These are phyloP conservation scores for Plasmodium berghei DNA, from an alignment of 169 alveolate genomes.

Conservation along the genomic window DNA sequence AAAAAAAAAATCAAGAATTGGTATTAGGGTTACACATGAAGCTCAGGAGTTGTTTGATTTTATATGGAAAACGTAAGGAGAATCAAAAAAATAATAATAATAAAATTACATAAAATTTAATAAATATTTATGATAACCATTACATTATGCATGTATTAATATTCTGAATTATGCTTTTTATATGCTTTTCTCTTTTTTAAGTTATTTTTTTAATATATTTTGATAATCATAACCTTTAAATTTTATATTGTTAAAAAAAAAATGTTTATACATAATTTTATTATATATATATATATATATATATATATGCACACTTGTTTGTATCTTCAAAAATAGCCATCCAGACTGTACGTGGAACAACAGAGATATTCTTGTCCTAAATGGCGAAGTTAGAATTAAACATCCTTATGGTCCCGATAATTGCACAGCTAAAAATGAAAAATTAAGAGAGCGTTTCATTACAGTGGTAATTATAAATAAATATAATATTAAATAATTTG, in stretches of 20 bases:
- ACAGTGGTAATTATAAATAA: conserved; percentile 39
- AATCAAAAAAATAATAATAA: conserved; percentile 1
- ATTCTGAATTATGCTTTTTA: neutral
- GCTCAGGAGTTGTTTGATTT: conserved; percentile 73
- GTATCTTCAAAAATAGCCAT: neutral
- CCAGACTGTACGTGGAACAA: conserved; percentile 70
- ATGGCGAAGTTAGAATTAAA: conserved; percentile 65
- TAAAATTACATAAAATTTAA: neutral
- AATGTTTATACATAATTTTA: no score
- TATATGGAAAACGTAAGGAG: conserved; percentile 76
- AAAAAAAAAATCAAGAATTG: conserved; percentile 36
- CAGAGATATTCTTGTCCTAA: conserved; percentile 53
- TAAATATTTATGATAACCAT: neutral
- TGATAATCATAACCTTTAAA: no score
- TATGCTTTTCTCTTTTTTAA: neutral
- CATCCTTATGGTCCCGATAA: conserved; percentile 73
- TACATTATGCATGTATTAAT: neutral
- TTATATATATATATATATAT: conserved; percentile 11
- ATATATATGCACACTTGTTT: conserved; percentile 6
- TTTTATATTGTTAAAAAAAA: no score
- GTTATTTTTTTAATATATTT: neutral
- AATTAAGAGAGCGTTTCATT: conserved; percentile 41
- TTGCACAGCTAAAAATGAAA: conserved; percentile 67
- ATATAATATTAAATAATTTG: no score
- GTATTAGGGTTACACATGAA: conserved; percentile 66